phyloP scores from a whole-genome alignment of 2,329 filamentous ascomycete genomes.

The Ascomycota sp. region DNA sequence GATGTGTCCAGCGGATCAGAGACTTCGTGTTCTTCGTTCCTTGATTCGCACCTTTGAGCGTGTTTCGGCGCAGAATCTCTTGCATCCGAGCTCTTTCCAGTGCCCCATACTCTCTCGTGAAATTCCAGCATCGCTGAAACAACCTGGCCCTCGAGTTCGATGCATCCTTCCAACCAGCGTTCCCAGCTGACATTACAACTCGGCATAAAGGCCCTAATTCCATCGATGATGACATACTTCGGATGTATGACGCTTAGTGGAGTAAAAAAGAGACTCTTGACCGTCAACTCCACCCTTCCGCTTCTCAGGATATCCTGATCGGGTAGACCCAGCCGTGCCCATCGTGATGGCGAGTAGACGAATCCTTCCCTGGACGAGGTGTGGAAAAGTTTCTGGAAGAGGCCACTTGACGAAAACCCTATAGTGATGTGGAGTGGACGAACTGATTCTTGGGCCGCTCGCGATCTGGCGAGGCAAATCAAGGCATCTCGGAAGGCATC shows the following conservation, averaged over 20 bases:
- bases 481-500: conserved; percentile 36
- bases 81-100: conserved; percentile 4
- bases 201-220: conserved; percentile 44
- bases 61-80: background rate
- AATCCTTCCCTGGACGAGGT: conserved; percentile 41
- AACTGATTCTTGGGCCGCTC: conserved; percentile 6
- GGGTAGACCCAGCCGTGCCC: conserved; percentile 47
- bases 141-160: conserved; percentile 42
- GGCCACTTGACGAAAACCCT: conserved; percentile 54
- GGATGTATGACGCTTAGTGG: conserved; percentile 79
- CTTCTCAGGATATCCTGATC: conserved; percentile 26
- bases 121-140: conserved; percentile 44
- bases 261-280: conserved; percentile 61
- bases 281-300: conserved; percentile 41
- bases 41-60: background rate
- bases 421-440: conserved; percentile 40
- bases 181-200: conserved; percentile 80
- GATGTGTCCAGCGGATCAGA: background rate
- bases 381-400: conserved; percentile 58
- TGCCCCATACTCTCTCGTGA: conserved; percentile 47
- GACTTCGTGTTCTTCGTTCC: conserved; percentile 2
- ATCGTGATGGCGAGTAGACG: conserved; percentile 36
- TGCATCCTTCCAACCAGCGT: conserved; percentile 64
- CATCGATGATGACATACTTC: conserved; percentile 61
- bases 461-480: conserved; percentile 30